A percentile compares a stretch with the other conserved stretches of the same genome.
phyloP scores from a whole-genome alignment of 148 eudicot species.

The Cornus florida region DNA sequence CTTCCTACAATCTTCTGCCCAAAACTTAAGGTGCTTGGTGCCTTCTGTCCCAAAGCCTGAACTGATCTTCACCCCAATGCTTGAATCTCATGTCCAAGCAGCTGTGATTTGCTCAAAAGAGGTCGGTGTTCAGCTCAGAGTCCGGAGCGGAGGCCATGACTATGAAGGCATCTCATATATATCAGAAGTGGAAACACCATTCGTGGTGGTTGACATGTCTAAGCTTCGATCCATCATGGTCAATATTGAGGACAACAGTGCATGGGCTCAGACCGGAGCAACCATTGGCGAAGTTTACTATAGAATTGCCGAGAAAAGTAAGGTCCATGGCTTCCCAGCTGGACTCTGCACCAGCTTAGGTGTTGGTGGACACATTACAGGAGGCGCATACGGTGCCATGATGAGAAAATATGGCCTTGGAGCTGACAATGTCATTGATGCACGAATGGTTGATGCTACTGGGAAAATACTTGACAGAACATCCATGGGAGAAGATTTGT shows the following conservation, averaged over 20 bases:
- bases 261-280: slow-evolving; percentile 48
- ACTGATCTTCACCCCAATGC: slow-evolving; percentile 33
- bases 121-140: slow-evolving; percentile 15
- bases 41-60: slow-evolving; percentile 27
- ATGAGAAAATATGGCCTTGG: slow-evolving; percentile 47
- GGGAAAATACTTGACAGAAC: slow-evolving; percentile 30
- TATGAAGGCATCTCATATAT: slow-evolving; percentile 42
- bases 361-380: slow-evolving; percentile 40
- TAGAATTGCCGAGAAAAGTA: slow-evolving; percentile 32
- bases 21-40: slow-evolving; percentile 29
- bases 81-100: slow-evolving; percentile 32
- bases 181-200: slow-evolving; percentile 19
- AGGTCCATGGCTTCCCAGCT: slow-evolving; percentile 33
- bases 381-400: slow-evolving; percentile 40
- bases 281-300: slow-evolving; percentile 43
- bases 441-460: slow-evolving; percentile 25
- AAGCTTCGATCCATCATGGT: slow-evolving; percentile 28
- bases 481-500: slow-evolving; percentile 47
- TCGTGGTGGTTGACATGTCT: slow-evolving; percentile 31
- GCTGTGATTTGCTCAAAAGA: slow-evolving; percentile 31
- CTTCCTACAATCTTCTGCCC: slow-evolving; percentile 31
- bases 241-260: slow-evolving; percentile 20
- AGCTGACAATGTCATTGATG: slow-evolving; percentile 44
- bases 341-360: slow-evolving; percentile 40
- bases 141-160: slow-evolving; percentile 49